Base-by-base conservation (phyloP, 1,284 basidiomycete genomes). In the Trichosporon faecale region DNA sequence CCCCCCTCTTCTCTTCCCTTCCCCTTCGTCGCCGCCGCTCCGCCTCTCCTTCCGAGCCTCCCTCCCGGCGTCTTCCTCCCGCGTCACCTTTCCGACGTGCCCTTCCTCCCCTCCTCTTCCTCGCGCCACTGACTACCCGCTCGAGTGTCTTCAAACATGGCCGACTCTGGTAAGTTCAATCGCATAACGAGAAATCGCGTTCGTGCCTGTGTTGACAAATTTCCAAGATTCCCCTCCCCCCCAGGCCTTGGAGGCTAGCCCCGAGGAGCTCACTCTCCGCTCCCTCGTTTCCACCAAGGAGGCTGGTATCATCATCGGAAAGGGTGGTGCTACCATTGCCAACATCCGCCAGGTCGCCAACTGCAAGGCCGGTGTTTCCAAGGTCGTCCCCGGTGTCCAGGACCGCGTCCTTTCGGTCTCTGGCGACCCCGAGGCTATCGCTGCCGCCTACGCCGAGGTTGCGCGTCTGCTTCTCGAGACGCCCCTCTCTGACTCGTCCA, bases 301-400 rank as follows among this genome's bases (percentile, higher is more conserved):
- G 84, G 95, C 95, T 68, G 95, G 95, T 78, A 91, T 98, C 82
- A 95, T 97, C 85, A 97, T 98, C 77, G 83, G 96, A 78, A 98
- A 94, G 81, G 94, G 88, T 71, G 96, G 96, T 72, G 93, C 94
- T 86, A 98, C 98, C 80, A 96, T 98, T 79, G 96, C 96, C 74
- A 92, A 95, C 84, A 89, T 99, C 76, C 89, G 96, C 74, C 93
- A 96, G 78, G 89, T 92, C 80, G 97, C 95, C 64, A 94, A 93
- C 76, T 95, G 97, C 85, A 98, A 95, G 86, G 95, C 96, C 72
- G 96, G 96, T 80, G 96, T 99, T 82, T 94, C 91, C 88, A 98
- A 98, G 85, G 95, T 98, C 86, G 94, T 97, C 72, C 90, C 90
- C 69, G 96, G 96, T 77, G 94, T 99, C 73, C 94, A 97, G 83